Percentiles rank a stretch among this genome's conserved stretches.
Evolutionary conservation across 768 basidiomycete species (phyloP).

Genomic region (Sporobolomyces roseus): DNA sequence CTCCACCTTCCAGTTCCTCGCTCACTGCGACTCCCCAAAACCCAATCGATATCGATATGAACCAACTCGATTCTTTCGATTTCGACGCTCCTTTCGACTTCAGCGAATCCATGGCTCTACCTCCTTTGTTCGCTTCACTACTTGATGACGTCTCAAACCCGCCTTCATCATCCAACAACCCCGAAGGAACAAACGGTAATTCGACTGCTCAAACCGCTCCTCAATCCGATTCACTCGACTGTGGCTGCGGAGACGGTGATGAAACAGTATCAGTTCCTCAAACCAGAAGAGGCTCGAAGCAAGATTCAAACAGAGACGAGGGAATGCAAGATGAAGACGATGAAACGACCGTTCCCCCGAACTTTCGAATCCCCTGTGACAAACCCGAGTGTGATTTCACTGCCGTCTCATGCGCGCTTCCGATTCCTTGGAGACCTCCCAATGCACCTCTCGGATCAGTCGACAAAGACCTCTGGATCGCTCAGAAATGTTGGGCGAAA

Average conservation of each 20-base stretch:
- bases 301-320: too few relatives aligned
- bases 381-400: slow-evolving; percentile 42
- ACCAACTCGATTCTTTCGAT: too few relatives aligned
- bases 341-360: slow-evolving; percentile 9
- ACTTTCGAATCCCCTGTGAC: slow-evolving; percentile 33
- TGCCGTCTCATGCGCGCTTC: slow-evolving; percentile 21
- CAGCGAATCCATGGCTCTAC: slow-evolving; percentile 21
- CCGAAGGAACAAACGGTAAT: too few relatives aligned
- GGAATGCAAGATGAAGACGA: slow-evolving; percentile 32
- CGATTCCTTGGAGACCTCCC: slow-evolving; percentile 40
- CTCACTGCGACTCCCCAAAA: too few relatives aligned
- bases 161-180: background rate
- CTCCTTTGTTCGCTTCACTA: slow-evolving; percentile 23
- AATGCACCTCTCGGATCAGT: background rate
- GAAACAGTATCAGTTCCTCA: too few relatives aligned
- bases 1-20: too few relatives aligned
- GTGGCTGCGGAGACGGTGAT: too few relatives aligned
- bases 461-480: slow-evolving; percentile 36
- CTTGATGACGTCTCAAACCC: background rate
- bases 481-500: slow-evolving; percentile 40
- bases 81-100: slow-evolving; percentile 41
- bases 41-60: too few relatives aligned
- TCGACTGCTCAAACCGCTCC: too few relatives aligned
- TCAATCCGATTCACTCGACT: too few relatives aligned
- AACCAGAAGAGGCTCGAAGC: too few relatives aligned